Percentiles rank a stretch among this genome's conserved stretches.
Evolutionary conservation across 2,329 filamentous ascomycete genomes (phyloP).

Genomic region (Mollisia scopiformis): DNA sequence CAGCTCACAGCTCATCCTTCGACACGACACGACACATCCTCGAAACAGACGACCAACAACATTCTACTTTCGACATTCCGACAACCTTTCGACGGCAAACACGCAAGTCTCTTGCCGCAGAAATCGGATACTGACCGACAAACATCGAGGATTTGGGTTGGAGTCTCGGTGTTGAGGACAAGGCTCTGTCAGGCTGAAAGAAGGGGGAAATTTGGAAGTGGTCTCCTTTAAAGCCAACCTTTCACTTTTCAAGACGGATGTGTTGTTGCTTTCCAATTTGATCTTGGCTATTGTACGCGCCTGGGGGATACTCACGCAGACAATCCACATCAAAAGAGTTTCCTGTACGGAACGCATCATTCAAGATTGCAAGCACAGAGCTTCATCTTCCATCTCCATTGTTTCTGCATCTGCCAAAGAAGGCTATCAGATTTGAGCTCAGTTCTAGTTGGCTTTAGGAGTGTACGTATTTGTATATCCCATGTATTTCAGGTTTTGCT

Average conservation of each 20-base stretch:
- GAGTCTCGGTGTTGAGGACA: not conserved
- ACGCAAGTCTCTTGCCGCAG: not conserved
- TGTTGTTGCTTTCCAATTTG: constrained; percentile 25
- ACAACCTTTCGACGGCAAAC: not conserved
- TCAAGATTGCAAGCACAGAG: constrained; percentile 62
- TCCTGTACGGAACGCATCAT: constrained; percentile 29
- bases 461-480: constrained; percentile 42
- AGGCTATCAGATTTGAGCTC: constrained; percentile 37
- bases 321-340: constrained; percentile 27
- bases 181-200: constrained; percentile 6
- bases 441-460: constrained; percentile 37
- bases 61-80: not conserved
- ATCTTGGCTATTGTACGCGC: constrained; percentile 19
- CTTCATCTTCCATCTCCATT: constrained; percentile 59
- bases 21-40: not conserved
- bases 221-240: constrained; percentile 23
- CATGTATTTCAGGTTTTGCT: constrained; percentile 34
- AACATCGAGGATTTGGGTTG: not conserved
- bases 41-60: not conserved
- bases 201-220: constrained; percentile 17
- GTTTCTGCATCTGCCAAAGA: constrained; percentile 38
- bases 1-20: not conserved
- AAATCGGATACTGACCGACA: not conserved
- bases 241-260: constrained; percentile 28
- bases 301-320: constrained; percentile 21